Conservation (phyloP, 306 rosid species). For the Ammopiptanthus mongolicus region DNA sequence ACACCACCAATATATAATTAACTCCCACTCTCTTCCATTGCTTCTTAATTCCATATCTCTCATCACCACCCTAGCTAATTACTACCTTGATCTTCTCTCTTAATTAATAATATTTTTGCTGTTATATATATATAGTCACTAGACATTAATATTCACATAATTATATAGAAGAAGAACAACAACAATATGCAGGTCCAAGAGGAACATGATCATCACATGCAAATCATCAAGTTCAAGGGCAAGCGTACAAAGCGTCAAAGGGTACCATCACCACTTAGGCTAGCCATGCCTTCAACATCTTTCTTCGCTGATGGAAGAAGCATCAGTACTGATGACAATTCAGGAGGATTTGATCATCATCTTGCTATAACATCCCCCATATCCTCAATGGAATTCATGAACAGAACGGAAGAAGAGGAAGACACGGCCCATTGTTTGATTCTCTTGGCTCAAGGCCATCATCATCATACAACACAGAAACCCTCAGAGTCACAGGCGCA, state of each 20-base stretch:
- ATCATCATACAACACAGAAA: not conserved
- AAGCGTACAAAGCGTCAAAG: conserved; percentile 75
- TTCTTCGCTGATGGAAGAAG: conserved; percentile 16
- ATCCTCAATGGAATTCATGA: not conserved
- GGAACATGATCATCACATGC: conserved; percentile 10
- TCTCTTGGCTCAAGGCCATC: conserved; percentile 61
- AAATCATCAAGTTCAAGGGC: conserved; percentile 47
- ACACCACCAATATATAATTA: conserved; percentile 26
- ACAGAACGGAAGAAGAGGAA: conserved; percentile 33
- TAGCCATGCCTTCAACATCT: conserved; percentile 42
- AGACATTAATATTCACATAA: not conserved
- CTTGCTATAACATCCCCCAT: no score
- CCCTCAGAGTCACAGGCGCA: not conserved
- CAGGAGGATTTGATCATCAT: conserved; percentile 11
- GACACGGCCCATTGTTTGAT: conserved; percentile 89
- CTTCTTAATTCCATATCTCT: not conserved
- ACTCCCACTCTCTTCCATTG: conserved; percentile 22
- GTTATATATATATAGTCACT: not conserved
- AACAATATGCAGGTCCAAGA: conserved; percentile 30
- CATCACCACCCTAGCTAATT: no score
- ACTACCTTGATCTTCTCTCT: no score
- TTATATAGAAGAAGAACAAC: not conserved
- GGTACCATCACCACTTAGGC: conserved; percentile 40
- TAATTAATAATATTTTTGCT: not conserved
- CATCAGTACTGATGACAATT: conserved; percentile 14